Evolutionary conservation across 2,329 filamentous ascomycete species (phyloP), one percentile per base, ranked within the genome.

Genomic region (Dothiorella sarmentorum): DNA sequence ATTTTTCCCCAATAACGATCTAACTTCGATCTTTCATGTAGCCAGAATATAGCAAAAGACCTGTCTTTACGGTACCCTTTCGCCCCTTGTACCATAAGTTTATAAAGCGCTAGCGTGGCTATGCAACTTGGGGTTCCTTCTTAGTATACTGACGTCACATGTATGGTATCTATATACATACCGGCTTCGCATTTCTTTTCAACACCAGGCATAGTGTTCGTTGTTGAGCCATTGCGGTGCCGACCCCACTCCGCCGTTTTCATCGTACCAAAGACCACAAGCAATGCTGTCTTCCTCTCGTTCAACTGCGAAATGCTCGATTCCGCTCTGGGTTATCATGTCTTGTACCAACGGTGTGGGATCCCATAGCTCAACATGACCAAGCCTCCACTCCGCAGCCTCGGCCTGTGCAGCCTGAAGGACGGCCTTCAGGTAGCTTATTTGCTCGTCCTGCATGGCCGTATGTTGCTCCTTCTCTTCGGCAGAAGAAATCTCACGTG

Each of bases 301-400:
- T 60, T 81, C 78, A 24, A 77, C 68, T 4, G 74, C 47, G 6
- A 15, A 24, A 59, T 64, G 52, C 11, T 60, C 31, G 6, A 70
- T 45, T 5, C 56, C 63, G 42, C 45, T 65, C 26, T 53, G 29
- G 22, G 22, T 15, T 33, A 49, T 33, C 44, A 49, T 15, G n/a
- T 10, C 1, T 5, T 7, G 26, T 1, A 49, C 44, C 44, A 6
- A 15, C 9, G 44, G 26, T 9, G 44, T 11, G 0, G 91, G 90
- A 69, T 94, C 95, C 91, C 91, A 96, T 51, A 94, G 76, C 68
- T 90, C 80, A 7, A 96, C 82, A 35, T 82, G 79, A 33, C 79
- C 76, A 71, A 89, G 83, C 22, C 81, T 75, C 87, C 89, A 94
- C 55, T 82, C 77, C 1, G 75, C 72, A 1, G 91, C 91, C 72